Base-by-base conservation (phyloP, 768 basidiomycete genomes). In the Russula sp. region DNA sequence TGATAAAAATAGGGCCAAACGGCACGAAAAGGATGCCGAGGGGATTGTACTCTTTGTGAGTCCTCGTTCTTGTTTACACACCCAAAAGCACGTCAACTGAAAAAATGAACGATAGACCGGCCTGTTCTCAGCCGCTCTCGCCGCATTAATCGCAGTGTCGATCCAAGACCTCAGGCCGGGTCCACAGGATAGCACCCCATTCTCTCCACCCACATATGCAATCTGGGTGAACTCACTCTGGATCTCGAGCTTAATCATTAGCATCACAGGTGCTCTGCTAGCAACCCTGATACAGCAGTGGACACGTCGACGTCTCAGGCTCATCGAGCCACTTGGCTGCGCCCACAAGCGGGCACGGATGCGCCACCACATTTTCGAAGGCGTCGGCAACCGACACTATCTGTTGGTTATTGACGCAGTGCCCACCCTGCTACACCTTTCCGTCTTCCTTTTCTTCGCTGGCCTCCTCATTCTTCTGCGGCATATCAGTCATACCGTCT, bases 21-120 rank as follows among this genome's bases (percentile, higher is more conserved):
- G 18, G 20, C 40, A 50, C 20, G 18, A 26, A 38, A 32, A 38
- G 18, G 58, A 59, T 16, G 58, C 58, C 1, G 24, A 36, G 6
- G 34, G 58, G 18, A 40, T 60, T 7, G 26, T 60, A 1, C 2
- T 60, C 10, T 60, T 60, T 10, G 59, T 60, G 36, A 38, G 59
- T 36, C n/a, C 32, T 36, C 32, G 20, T n/a, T 34, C 11, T 11
- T 32, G 30, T 53, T n/a, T n/a, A 49, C 32, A 46, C 8, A 13
- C 10, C 1, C 10, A 7, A n/a, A 20, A 46, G 10, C 10, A 3
- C 22, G 20, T 36, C 44, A 6, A 26, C 16, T 46, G 6, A n/a
- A n/a, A 24, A 16, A 16, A 6, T 38, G 38, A 38, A 38, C 49
- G 8, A 16, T 28, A 60, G 50, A 30, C 59, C 1, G 50, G 50